phyloP scores from a whole-genome alignment of 352 stramenopile species.

The Phytopythium litorale region DNA sequence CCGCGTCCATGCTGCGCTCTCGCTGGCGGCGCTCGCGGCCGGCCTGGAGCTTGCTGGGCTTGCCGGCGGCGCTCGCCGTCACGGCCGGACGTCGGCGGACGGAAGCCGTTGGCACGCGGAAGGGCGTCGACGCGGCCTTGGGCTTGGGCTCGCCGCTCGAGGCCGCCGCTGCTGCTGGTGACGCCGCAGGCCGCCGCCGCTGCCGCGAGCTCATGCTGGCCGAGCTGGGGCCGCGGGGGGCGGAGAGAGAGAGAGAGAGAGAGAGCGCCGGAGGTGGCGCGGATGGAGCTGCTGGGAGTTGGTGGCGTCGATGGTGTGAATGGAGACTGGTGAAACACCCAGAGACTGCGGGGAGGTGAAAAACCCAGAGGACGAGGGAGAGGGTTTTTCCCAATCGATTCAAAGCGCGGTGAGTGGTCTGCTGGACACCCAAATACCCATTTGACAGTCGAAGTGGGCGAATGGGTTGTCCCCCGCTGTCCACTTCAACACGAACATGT shows the following conservation, averaged over 20 bases:
- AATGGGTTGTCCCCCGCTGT: no score
- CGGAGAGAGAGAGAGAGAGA: background rate
- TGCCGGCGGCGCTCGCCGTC: slow-evolving; percentile 1
- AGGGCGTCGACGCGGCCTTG: slow-evolving; percentile 1
- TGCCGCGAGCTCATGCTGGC: background rate
- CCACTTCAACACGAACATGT: no score
- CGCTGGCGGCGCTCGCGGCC: slow-evolving; percentile 56
- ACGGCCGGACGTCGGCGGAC: slow-evolving; percentile 7
- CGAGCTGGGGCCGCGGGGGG: background rate
- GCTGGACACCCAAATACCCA: no score
- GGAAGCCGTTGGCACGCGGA: background rate
- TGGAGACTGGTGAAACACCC: no score
- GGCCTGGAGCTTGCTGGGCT: slow-evolving; percentile 43
- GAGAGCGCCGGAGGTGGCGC: no score
- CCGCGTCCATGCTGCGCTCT: slow-evolving; percentile 43
- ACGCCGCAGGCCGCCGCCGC: background rate
- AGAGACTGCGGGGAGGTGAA: no score
- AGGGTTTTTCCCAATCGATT: no score
- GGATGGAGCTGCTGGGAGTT: no score
- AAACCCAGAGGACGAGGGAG: no score
- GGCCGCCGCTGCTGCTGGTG: background rate
- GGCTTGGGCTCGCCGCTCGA: slow-evolving; percentile 8
- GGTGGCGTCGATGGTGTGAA: no score
- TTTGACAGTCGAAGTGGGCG: no score
- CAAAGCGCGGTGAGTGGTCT: no score